A percentile compares a stretch with the other conserved stretches of the same genome.
phyloP scores from a whole-genome alignment of 2,329 filamentous ascomycete genomes.

The Xylaria sp. region DNA sequence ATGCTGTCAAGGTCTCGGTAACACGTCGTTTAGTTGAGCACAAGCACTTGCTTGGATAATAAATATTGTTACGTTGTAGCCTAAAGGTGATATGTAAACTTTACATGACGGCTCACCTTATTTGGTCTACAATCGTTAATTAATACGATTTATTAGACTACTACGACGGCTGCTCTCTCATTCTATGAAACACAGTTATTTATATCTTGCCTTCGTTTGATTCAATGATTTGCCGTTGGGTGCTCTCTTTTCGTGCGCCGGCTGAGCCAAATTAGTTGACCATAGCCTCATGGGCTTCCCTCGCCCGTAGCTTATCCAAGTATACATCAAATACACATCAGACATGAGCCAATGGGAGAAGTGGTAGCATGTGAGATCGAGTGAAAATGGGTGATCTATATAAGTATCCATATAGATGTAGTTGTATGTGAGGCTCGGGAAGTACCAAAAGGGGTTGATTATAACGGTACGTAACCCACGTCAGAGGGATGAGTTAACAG shows the following conservation, averaged over 20 bases:
- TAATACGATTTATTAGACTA: too few species aligned
- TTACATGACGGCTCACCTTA: neutral
- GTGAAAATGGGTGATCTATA: neutral
- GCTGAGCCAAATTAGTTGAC: neutral
- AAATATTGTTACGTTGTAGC: too few species aligned
- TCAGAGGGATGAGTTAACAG: neutral
- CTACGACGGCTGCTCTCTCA: too few species aligned
- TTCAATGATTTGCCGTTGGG: too few species aligned
- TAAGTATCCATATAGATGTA: neutral
- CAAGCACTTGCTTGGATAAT: too few species aligned
- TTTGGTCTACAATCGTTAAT: too few species aligned
- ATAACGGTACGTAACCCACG: neutral
- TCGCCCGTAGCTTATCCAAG: neutral
- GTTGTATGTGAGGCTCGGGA: neutral
- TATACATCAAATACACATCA: neutral
- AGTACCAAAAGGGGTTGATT: slow-evolving; percentile 1
- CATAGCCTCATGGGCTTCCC: neutral
- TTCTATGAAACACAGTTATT: too few species aligned
- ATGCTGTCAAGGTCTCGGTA: too few species aligned
- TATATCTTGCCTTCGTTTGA: too few species aligned
- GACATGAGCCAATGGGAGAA: neutral
- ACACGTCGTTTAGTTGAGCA: too few species aligned
- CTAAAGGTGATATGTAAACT: neutral
- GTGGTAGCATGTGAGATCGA: neutral
- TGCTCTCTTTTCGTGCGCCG: too few species aligned